phyloP scores from a whole-genome alignment of 805 yeast genomes.

The Candida xiaguanensis region DNA sequence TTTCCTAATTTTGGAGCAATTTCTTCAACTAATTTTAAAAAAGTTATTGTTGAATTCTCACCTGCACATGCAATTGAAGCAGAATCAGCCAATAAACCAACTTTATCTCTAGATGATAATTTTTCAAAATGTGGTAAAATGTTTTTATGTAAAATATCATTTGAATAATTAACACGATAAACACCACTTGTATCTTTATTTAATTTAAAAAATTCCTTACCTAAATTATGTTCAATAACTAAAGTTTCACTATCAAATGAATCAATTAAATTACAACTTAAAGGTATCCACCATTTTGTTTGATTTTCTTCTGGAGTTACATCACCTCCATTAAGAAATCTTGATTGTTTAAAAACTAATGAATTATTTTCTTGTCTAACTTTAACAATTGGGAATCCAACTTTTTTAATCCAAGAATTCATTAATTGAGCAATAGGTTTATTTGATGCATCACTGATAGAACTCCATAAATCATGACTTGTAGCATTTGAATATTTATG shows the following conservation, averaged over 20 bases:
- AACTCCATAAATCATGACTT: constrained; percentile 69
- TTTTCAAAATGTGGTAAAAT: constrained; percentile 34
- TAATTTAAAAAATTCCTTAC: constrained; percentile 37
- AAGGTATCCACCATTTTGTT: constrained; percentile 58
- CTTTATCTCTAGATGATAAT: constrained; percentile 46
- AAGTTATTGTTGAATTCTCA: constrained; percentile 33
- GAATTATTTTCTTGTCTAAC: constrained; percentile 39
- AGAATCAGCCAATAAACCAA: constrained; percentile 53
- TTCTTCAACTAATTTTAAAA: constrained; percentile 39
- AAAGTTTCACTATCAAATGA: constrained; percentile 21
- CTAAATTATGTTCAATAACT: constrained; percentile 17
- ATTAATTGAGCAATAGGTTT: constrained; percentile 56
- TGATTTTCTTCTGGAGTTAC: constrained; percentile 53
- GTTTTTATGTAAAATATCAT: constrained; percentile 35
- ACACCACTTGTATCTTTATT: constrained; percentile 51
- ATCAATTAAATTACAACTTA: constrained; percentile 25
- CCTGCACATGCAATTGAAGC: constrained; percentile 49
- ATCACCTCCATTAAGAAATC: constrained; percentile 65
- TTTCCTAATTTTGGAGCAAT: constrained; percentile 28
- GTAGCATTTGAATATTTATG: constrained; percentile 69
- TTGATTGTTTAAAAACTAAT: constrained; percentile 48
- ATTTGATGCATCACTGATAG: constrained; percentile 60
- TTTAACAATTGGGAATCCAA: constrained; percentile 69
- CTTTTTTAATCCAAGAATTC: constrained; percentile 67
- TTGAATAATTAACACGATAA: constrained; percentile 52